Base-by-base conservation (phyloP, 2,329 filamentous ascomycete species). In the Aspergillus sclerotialis region DNA sequence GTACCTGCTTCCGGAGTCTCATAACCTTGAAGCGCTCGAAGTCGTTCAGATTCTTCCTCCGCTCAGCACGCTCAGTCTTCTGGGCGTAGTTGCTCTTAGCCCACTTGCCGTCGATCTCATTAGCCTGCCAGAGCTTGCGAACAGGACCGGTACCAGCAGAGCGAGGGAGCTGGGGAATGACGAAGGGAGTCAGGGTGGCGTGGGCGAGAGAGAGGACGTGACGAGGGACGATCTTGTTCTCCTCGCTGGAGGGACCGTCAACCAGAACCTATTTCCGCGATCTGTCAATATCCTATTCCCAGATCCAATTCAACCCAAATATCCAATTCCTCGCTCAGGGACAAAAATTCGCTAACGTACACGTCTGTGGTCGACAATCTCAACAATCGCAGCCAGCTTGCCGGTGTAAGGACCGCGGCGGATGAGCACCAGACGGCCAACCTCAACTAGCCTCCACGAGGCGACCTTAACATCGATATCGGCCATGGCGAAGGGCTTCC, bases 1-100 rank as follows among this genome's bases (percentile, higher is more conserved):
- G 53, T 65, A 89, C 86, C 83, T 95, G 89, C 82, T 98, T 98
- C 84, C 90, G 93, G 73, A 96, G 78, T 72, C 90, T 83, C 80
- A 96, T 78, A 61, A 96, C 92, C 85, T 98, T 95, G 87, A 96
- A 98, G 70, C 92, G 84, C 78, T 98, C 92, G 67, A 98, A 98
- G 79, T 98, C 92, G 72, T 82, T 93, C 54, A 98, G 77, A 61
- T 80, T 79, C 75, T 83, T 84, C 77, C 92, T 84, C 75, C 86
- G 84, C 70, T 85, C 77, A 59, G 78, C 77, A 73, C 86, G 83
- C 56, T 80, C 80, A 65, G 84, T 80, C 79, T 87, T 89, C 86
- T 98, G 92, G 62, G 89, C 87, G 82, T 84, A 94, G 69, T 80
- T 80, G 76, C 79, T 89, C 73, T 85, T 77, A 65, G 82, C 80